These are phyloP conservation scores for Lentinula aciculospora DNA, from an alignment of 768 basidiomycete genomes.

Conservation along the genomic window DNA sequence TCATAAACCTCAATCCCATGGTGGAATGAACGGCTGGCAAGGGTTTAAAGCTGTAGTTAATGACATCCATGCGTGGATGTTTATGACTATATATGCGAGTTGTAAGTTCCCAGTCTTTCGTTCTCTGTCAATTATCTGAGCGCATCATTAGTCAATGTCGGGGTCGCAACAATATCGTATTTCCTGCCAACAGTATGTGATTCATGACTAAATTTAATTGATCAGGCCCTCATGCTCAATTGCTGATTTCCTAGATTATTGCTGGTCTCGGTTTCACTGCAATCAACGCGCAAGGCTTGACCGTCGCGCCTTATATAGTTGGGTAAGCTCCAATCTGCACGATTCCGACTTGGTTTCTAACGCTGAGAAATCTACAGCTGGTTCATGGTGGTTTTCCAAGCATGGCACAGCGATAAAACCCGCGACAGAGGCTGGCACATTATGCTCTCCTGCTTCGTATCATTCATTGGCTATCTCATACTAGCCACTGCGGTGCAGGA, in stretches of 20 bases:
- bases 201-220: background rate
- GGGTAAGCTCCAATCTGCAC: background rate
- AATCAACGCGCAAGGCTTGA: conserved; percentile 52
- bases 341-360: background rate
- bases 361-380: conserved; percentile 27
- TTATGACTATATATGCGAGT: conserved; percentile 46
- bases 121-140: background rate
- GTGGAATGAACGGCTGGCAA: conserved; percentile 51
- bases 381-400: conserved; percentile 49
- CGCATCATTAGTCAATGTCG: conserved; percentile 39
- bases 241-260: conserved; percentile 35
- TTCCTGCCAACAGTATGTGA: conserved; percentile 46
- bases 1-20: conserved; percentile 52
- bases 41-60: conserved; percentile 47
- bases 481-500: conserved; percentile 45
- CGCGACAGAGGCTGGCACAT: conserved; percentile 51
- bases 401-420: conserved; percentile 50
- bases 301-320: conserved; percentile 45
- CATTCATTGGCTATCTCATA: conserved; percentile 49
- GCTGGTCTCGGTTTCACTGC: conserved; percentile 50
- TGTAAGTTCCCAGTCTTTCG: conserved; percentile 26
- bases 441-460: conserved; percentile 40
- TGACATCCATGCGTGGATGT: conserved; percentile 48
- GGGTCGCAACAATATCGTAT: conserved; percentile 50
- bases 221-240: background rate